Conservation (phyloP, 768 basidiomycete species). For the Termitomyces bulborhizus region DNA sequence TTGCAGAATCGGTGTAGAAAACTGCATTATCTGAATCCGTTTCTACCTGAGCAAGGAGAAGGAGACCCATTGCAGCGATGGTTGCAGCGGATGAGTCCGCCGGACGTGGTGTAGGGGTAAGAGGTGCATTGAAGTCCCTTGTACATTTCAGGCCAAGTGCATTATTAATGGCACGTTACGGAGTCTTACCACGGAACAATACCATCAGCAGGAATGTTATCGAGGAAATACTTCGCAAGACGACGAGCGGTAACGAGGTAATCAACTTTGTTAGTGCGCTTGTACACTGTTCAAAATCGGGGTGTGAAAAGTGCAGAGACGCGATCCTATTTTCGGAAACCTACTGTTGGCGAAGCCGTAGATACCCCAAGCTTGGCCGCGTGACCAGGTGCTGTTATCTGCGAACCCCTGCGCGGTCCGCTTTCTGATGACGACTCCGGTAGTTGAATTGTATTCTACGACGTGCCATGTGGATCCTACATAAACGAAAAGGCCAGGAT, state of each 20-base stretch:
- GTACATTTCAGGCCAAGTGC: neutral
- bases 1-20: slow-evolving; percentile 44
- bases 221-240: slow-evolving; percentile 56
- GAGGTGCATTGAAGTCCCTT: slow-evolving; percentile 76
- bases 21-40: slow-evolving; percentile 24
- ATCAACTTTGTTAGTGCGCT: slow-evolving; percentile 37
- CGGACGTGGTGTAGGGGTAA: slow-evolving; percentile 44
- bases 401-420: slow-evolving; percentile 61
- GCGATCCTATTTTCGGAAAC: slow-evolving; percentile 15
- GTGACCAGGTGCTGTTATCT: slow-evolving; percentile 66
- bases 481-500: neutral
- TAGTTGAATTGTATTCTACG: slow-evolving; percentile 62
- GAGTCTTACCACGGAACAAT: slow-evolving; percentile 58
- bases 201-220: slow-evolving; percentile 49
- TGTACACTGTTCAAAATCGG: slow-evolving; percentile 43
- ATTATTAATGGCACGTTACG: neutral
- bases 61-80: slow-evolving; percentile 53
- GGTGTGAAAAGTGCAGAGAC: neutral
- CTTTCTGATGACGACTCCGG: slow-evolving; percentile 52
- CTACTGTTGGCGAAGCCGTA: slow-evolving; percentile 67
- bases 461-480: slow-evolving; percentile 55
- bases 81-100: slow-evolving; percentile 71
- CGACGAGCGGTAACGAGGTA: slow-evolving; percentile 59
- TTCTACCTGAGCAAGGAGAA: slow-evolving; percentile 47
- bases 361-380: slow-evolving; percentile 69